A percentile compares a stretch with the other conserved stretches of the same genome.
phyloP scores from a whole-genome alignment of 2,329 filamentous ascomycete genomes.

The Xylaria sp. region DNA sequence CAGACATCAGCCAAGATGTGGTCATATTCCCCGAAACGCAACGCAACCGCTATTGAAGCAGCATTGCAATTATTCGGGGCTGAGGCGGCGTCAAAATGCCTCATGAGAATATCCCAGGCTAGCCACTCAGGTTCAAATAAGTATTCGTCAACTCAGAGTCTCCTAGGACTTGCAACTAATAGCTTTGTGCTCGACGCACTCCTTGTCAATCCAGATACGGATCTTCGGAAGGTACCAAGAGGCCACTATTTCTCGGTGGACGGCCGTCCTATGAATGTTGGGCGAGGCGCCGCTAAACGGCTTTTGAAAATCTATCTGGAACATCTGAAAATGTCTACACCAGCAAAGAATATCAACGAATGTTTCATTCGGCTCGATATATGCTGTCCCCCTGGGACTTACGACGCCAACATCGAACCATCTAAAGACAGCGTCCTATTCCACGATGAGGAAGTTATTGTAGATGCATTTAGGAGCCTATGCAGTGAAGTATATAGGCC shows the following conservation, averaged over 20 bases:
- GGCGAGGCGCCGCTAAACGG: conserved; percentile 68
- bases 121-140: conserved; percentile 19
- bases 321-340: conserved; percentile 52
- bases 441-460: conserved; percentile 60
- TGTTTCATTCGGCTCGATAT: conserved; percentile 74
- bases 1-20: conserved; percentile 66
- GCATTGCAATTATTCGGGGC: conserved; percentile 71
- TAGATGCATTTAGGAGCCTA: conserved; percentile 60
- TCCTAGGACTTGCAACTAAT: not conserved
- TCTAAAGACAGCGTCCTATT: conserved; percentile 80
- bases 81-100: conserved; percentile 65
- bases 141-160: conserved; percentile 23
- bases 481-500: conserved; percentile 56
- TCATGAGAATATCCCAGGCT: conserved; percentile 50
- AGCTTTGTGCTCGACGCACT: conserved; percentile 66
- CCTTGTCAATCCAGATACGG: conserved; percentile 64
- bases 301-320: conserved; percentile 65
- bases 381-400: conserved; percentile 68
- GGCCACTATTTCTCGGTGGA: conserved; percentile 75
- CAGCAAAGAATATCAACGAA: conserved; percentile 52
- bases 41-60: conserved; percentile 65
- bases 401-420: conserved; percentile 78
- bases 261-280: conserved; percentile 69
- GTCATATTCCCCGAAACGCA: conserved; percentile 69
- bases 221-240: conserved; percentile 57